Percentiles rank a stretch among this genome's conserved stretches.
Conservation (phyloP, 306 rosid genomes). For the Dalbergia cochinchinensis region DNA sequence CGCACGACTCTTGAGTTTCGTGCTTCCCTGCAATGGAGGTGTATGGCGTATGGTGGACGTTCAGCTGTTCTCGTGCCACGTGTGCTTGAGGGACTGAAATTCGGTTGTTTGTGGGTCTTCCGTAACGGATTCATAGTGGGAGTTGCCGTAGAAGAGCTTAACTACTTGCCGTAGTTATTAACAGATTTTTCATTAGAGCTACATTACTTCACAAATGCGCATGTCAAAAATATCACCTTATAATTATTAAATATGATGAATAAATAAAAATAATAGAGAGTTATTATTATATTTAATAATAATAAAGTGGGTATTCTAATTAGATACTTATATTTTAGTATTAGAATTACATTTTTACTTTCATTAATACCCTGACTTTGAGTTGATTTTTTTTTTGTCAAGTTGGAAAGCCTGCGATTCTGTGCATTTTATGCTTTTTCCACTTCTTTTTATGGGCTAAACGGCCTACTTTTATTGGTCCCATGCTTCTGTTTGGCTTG, state of each 20-base stretch:
- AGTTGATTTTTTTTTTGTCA: not conserved
- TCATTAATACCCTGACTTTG: not conserved
- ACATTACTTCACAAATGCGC: too few relatives aligned
- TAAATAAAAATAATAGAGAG: too few relatives aligned
- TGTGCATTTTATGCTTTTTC: not conserved
- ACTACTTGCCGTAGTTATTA: not conserved
- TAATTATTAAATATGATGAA: too few relatives aligned
- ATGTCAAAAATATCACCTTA: too few relatives aligned
- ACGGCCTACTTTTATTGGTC: not conserved
- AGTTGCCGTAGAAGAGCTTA: not conserved
- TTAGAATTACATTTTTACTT: not conserved
- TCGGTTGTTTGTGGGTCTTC: not conserved
- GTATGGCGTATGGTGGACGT: not conserved
- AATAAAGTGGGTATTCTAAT: too few relatives aligned
- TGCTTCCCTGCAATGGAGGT: constrained; percentile 32
- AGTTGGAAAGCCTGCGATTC: not conserved
- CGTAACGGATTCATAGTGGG: not conserved
- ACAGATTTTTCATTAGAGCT: too few relatives aligned
- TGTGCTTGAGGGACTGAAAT: not conserved
- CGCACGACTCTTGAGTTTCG: constrained; percentile 45
- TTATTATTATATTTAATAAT: too few relatives aligned
- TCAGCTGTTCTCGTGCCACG: not conserved
- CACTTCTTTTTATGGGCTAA: not conserved
- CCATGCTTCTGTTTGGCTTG: not conserved
- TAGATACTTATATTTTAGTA: too few relatives aligned